These are phyloP conservation scores for Falciphora oryzae DNA, from an alignment of 2,329 filamentous ascomycete species.

Conservation along the genomic window DNA sequence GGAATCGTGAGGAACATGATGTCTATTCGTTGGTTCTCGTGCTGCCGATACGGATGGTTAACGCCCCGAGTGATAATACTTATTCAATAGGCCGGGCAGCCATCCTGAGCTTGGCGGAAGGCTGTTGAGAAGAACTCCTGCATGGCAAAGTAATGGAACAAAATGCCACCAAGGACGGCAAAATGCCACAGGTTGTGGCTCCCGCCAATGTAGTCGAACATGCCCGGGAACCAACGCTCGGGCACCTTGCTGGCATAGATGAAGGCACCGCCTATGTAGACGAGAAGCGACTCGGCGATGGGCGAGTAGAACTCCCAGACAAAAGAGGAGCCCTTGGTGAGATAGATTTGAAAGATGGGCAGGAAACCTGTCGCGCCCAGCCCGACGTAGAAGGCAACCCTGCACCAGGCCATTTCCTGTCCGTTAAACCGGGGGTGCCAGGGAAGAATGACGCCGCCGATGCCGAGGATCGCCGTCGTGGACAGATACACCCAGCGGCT, in stretches of 20 bases:
- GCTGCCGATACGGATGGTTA: not conserved
- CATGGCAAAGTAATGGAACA: constrained; percentile 98
- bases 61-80: not conserved
- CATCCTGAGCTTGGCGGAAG: constrained; percentile 60
- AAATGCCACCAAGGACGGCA: constrained; percentile 86
- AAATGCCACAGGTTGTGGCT: constrained; percentile 98
- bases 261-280: constrained; percentile 79
- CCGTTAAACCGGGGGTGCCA: constrained; percentile 97
- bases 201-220: constrained; percentile 91
- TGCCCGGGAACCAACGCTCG: constrained; percentile 85
- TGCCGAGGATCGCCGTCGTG: constrained; percentile 72
- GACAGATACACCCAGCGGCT: constrained; percentile 83
- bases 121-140: constrained; percentile 83
- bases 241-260: constrained; percentile 91
- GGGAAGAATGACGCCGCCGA: constrained; percentile 83
- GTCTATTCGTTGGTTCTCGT: not conserved
- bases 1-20: not conserved
- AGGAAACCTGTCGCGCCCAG: constrained; percentile 85
- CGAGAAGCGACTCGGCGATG: constrained; percentile 75
- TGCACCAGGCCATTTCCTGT: constrained; percentile 83
- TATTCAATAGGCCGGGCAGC: constrained; percentile 47
- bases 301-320: constrained; percentile 86
- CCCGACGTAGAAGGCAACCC: constrained; percentile 86
- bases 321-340: constrained; percentile 71
- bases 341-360: constrained; percentile 76